These are phyloP conservation scores for Tolypocladium album DNA, from an alignment of 2,329 filamentous ascomycete species.

Conservation along the genomic window DNA sequence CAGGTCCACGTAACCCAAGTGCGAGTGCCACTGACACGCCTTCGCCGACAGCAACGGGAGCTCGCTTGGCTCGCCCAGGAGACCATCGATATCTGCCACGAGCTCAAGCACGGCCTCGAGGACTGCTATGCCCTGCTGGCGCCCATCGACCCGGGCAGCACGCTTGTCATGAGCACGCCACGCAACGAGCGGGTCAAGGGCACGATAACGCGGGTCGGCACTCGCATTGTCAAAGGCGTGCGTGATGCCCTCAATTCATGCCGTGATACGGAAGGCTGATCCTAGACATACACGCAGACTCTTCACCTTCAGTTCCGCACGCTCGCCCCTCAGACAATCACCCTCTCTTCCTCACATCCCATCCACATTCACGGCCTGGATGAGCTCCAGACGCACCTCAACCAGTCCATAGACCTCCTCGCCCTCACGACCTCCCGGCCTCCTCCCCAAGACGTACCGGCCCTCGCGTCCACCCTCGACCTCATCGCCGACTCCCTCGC, in stretches of 20 bases:
- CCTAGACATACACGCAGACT: conserved; percentile 29
- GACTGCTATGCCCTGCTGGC: conserved; percentile 83
- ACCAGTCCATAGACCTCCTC: conserved; percentile 73
- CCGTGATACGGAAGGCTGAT: neutral
- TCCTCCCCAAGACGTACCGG: conserved; percentile 42
- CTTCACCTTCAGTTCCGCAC: conserved; percentile 69
- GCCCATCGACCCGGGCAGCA: conserved; percentile 75
- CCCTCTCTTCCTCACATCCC: conserved; percentile 34
- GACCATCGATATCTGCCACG: conserved; percentile 34
- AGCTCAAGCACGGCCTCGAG: conserved; percentile 58
- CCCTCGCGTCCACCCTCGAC: conserved; percentile 44
- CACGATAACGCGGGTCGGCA: conserved; percentile 79
- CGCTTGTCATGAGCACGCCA: conserved; percentile 77
- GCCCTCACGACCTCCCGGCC: conserved; percentile 59
- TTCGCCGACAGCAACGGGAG: conserved; percentile 31
- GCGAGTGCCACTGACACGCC: conserved; percentile 5
- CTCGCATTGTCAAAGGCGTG: conserved; percentile 85
- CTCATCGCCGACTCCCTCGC: conserved; percentile 43
- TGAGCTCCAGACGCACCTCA: conserved; percentile 65
- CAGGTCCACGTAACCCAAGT: neutral
- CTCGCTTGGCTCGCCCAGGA: conserved; percentile 43
- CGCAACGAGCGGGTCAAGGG: conserved; percentile 88
- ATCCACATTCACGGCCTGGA: conserved; percentile 60
- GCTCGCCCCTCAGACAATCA: conserved; percentile 40
- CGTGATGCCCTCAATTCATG: conserved; percentile 19